phyloP scores from a whole-genome alignment of 805 yeast species.

The Kodamaea kaohsiungensis region DNA sequence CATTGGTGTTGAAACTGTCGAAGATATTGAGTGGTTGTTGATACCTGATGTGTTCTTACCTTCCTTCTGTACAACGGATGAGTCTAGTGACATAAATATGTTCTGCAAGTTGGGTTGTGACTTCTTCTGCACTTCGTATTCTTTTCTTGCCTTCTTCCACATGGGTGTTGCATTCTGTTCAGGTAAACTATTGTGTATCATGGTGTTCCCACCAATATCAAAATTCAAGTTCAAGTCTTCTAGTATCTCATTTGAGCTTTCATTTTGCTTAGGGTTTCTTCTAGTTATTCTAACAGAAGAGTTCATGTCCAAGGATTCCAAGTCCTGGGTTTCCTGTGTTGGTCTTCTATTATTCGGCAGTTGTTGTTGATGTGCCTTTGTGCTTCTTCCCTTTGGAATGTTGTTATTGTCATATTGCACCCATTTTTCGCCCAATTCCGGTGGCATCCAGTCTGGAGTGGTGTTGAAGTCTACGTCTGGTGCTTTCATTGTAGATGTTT shows the following conservation, averaged over 20 bases:
- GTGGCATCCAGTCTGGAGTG: slow-evolving; percentile 48
- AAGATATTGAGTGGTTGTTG: slow-evolving; percentile 27
- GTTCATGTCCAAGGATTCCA: slow-evolving; percentile 15
- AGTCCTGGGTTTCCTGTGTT: not conserved
- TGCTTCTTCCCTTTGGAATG: not conserved
- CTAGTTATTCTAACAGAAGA: slow-evolving; percentile 28
- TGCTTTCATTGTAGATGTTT: slow-evolving; percentile 26
- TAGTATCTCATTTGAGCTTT: not conserved
- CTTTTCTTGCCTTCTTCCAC: slow-evolving; percentile 36
- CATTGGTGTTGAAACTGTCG: slow-evolving; percentile 41
- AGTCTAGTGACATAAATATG: slow-evolving; percentile 28
- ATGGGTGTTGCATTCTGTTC: slow-evolving; percentile 27
- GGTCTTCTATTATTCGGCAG: slow-evolving; percentile 3
- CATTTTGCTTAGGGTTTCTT: slow-evolving; percentile 5
- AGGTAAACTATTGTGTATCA: slow-evolving; percentile 31
- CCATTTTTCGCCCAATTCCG: slow-evolving; percentile 39
- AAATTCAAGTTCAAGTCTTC: slow-evolving; percentile 19
- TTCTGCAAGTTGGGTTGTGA: slow-evolving; percentile 31
- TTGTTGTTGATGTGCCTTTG: not conserved
- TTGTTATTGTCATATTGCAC: slow-evolving; percentile 4
- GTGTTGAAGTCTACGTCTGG: slow-evolving; percentile 10
- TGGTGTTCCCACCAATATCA: slow-evolving; percentile 26
- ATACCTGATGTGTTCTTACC: slow-evolving; percentile 5
- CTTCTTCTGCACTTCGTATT: slow-evolving; percentile 26
- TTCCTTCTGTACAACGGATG: slow-evolving; percentile 9